Conservation (phyloP, 352 stramenopile genomes). For the Aphanomyces astaci region DNA sequence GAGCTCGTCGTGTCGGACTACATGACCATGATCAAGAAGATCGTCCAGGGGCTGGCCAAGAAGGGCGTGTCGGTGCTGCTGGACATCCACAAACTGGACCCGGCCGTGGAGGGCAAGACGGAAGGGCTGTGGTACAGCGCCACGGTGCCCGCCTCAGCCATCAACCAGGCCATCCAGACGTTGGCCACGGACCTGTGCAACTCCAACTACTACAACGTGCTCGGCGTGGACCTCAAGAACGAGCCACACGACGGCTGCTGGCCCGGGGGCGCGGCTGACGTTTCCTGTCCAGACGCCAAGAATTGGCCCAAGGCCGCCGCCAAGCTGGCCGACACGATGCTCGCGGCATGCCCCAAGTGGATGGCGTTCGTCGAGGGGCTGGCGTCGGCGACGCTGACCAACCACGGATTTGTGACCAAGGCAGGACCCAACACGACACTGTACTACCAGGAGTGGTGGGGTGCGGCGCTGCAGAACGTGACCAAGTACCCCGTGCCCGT, state of each 20-base stretch:
- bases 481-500: constrained; percentile 60
- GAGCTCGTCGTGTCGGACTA: constrained; percentile 62
- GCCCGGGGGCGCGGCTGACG: constrained; percentile 45
- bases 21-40: constrained; percentile 78
- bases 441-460: constrained; percentile 68
- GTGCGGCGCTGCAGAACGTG: constrained; percentile 71
- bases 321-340: constrained; percentile 50
- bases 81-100: constrained; percentile 81
- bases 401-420: constrained; percentile 32
- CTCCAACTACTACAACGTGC: constrained; percentile 76
- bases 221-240: constrained; percentile 80
- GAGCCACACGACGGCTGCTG: constrained; percentile 66
- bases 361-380: constrained; percentile 64
- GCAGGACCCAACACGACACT: constrained; percentile 49
- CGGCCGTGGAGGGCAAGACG: constrained; percentile 52
- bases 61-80: constrained; percentile 73
- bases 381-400: background rate
- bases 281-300: constrained; percentile 39
- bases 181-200: constrained; percentile 58
- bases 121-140: constrained; percentile 58
- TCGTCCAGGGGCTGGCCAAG: constrained; percentile 73
- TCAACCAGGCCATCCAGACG: constrained; percentile 66
- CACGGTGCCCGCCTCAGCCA: constrained; percentile 39
- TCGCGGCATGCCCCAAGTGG: constrained; percentile 67
- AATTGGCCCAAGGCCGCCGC: constrained; percentile 73